Evolutionary conservation across 108 stramenopile species (phyloP), one percentile per base, ranked within the genome.

Genomic region (Nannochloropsis oceanica): DNA sequence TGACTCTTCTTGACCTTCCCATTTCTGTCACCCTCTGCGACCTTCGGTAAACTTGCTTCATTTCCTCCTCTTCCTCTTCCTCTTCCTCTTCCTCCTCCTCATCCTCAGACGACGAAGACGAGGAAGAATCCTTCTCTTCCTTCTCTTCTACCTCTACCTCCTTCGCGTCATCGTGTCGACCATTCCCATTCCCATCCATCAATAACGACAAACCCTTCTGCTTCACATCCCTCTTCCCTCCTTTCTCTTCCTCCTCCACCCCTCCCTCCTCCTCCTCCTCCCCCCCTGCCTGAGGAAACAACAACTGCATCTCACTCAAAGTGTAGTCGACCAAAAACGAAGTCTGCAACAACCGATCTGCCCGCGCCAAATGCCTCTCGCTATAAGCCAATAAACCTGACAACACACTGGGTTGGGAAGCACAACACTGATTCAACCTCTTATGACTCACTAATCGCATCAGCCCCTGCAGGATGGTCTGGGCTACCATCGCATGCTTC

Each of bases 261-360:
- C 18, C 80, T 46, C 25, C 27, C 81, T n/a, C n/a, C 25, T 44
- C 43, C 86, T 20, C 25, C 43, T 13, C 80, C n/a, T 79, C 59
- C 8, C 25, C 27, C 46, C 42, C 43, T 22, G 26, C 79, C 83
- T 83, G 59, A 9, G 84, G 44, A 18, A 89, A 25, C n/a, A 89
- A 85, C 81, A 89, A 44, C 22, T 86, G 87, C 91, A 91, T 90
- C 43, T 86, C 86, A 27, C 88, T 83, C 27, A 91, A 79, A 13
- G 90, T 90, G 84, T 91, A 85, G 43, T 92, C 91, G 8, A 92
- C 85, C 80, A 92, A 82, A 85, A 89, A 92, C n/a, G 91, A 86
- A 24, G 90, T 88, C 90, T 92, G 89, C n/a, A 86, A 83, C 13
- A 92, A 59, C 24, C 91, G 88, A 82, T 91, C 89, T 0, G 90